phyloP scores from a whole-genome alignment of 2,329 filamentous ascomycete species.

The Pseudogymnoascus sp. region DNA sequence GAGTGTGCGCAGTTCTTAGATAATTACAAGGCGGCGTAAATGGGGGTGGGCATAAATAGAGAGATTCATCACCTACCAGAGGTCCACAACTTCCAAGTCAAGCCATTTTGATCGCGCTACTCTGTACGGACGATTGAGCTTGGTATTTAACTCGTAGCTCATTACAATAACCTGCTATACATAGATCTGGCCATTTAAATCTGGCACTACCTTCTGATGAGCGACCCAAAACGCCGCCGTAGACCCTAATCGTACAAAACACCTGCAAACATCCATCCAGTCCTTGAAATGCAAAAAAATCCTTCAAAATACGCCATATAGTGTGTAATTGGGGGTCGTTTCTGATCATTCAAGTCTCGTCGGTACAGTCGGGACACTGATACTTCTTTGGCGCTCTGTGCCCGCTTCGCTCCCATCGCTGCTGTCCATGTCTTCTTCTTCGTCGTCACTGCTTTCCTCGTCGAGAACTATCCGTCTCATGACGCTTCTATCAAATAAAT shows the following conservation, averaged over 20 bases:
- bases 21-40: neutral
- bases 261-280: constrained; percentile 1
- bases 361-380: constrained; percentile 27
- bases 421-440: constrained; percentile 28
- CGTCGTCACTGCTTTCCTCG: constrained; percentile 35
- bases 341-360: neutral
- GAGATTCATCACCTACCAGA: neutral
- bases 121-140: neutral
- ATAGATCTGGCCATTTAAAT: neutral
- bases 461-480: constrained; percentile 76
- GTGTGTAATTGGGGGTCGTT: constrained; percentile 3
- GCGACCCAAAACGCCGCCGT: constrained; percentile 1
- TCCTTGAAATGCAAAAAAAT: neutral
- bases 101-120: neutral
- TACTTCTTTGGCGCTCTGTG: constrained; percentile 50
- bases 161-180: neutral
- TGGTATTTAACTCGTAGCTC: constrained; percentile 2
- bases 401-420: constrained; percentile 34
- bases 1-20: neutral
- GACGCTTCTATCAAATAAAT: constrained; percentile 87
- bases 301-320: constrained; percentile 7
- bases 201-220: neutral
- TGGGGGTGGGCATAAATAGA: neutral
- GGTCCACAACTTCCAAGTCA: neutral
- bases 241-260: neutral